Evolutionary conservation across 495 filamentous ascomycete species (phyloP), one percentile per base, ranked within the genome.

Genomic region (Penicillium malachiteum): DNA sequence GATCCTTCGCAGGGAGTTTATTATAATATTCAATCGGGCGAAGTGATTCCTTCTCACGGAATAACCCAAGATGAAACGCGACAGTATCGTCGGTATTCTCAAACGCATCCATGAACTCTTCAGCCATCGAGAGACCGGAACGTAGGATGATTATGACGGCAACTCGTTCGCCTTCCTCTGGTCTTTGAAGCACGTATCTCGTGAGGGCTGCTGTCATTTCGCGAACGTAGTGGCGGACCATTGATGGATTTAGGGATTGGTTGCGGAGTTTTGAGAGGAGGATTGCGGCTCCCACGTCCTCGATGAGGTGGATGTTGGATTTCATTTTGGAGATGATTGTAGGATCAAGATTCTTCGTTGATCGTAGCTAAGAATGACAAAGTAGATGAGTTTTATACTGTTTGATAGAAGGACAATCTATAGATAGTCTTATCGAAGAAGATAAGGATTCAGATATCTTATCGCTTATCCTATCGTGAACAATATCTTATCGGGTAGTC

Each of bases 1-100:
- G 73, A 30, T 81, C 80, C 7, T 73, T 75, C n/a, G 64, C 50
- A 7, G 92, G 91, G 4, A 96, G 85, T 70, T 96, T 96, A 73
- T 84, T 96, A 78, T 96, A 96, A 78, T 96, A 96, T 71, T 96
- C 92, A 35, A 96, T 91, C 0, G 92, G 91, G 37, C 86, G 80
- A 8, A 96, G 82, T 8, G 88, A 89, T 34, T 78, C 80, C 37
- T 89, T 87, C 60, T 96, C 92, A 52, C 92, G 86, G 74, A 87
- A 96, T 49, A 96, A 81, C 35, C 92, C 92, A 30, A 96, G 84
- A 68, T 96, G 92, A 72, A 96, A 88, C 52, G 94, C 56, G 0
- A 58, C 59, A 1, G 65, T 60, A 17, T 54, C 40, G 0, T 53
- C 56, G n/a, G 61, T 56, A 11, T 51, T 52, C 39, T 59, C 48